Percentiles rank a stretch among this genome's conserved stretches.
phyloP scores from a whole-genome alignment of 495 filamentous ascomycete species.

The Penicillium angulare region DNA sequence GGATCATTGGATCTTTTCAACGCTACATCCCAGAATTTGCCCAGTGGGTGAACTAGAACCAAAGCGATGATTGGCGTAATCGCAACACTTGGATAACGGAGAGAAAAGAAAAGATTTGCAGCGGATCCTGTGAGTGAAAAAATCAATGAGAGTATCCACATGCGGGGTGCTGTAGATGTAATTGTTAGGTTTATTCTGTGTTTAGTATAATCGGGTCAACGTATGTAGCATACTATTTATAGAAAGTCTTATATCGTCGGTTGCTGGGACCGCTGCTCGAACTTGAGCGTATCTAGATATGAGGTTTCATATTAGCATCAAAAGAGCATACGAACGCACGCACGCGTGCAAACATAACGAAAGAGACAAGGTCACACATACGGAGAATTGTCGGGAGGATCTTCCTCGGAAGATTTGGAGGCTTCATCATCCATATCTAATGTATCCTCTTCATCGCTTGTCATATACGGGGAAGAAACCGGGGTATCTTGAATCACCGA shows the following conservation, averaged over 20 bases:
- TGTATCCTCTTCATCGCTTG: slow-evolving; percentile 24
- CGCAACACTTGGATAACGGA: slow-evolving; percentile 82
- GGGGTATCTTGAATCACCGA: slow-evolving; percentile 21
- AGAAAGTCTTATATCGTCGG: slow-evolving; percentile 68
- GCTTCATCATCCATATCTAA: slow-evolving; percentile 24
- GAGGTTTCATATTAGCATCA: background rate
- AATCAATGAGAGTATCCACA: slow-evolving; percentile 76
- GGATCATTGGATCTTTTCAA: slow-evolving; percentile 64
- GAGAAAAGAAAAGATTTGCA: slow-evolving; percentile 80
- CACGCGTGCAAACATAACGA: no score
- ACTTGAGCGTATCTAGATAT: slow-evolving; percentile 59
- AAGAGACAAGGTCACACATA: background rate
- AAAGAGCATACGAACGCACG: background rate
- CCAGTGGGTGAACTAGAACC: slow-evolving; percentile 76
- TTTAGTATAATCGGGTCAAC: background rate
- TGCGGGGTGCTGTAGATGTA: slow-evolving; percentile 57
- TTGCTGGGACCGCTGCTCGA: slow-evolving; percentile 71
- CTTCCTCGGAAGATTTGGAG: slow-evolving; percentile 21
- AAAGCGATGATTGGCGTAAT: slow-evolving; percentile 84
- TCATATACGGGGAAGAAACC: slow-evolving; percentile 17
- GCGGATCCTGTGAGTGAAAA: slow-evolving; percentile 79
- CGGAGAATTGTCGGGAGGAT: slow-evolving; percentile 35
- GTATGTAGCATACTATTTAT: slow-evolving; percentile 56
- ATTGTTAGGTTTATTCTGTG: background rate
- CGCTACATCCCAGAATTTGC: slow-evolving; percentile 70